These are phyloP conservation scores for Syzygium malaccense DNA, from an alignment of 441 rosid species.

Conservation along the genomic window DNA sequence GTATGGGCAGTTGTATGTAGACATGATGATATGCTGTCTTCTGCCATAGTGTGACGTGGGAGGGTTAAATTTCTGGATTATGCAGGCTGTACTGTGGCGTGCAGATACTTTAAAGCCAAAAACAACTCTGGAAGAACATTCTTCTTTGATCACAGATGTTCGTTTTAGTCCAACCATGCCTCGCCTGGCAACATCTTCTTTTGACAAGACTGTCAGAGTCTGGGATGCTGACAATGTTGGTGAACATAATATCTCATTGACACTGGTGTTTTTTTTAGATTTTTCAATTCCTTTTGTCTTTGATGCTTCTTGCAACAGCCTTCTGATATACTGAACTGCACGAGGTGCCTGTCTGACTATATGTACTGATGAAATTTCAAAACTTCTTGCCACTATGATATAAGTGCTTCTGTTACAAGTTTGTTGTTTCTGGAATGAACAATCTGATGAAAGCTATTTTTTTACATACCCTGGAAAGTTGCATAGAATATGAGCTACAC, in stretches of 20 bases:
- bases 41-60: not conserved
- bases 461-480: not conserved
- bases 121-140: conserved; percentile 21
- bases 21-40: not conserved
- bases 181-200: conserved; percentile 32
- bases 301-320: not conserved
- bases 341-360: not conserved
- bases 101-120: conserved; percentile 14
- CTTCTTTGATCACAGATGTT: conserved; percentile 30
- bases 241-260: not conserved
- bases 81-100: conserved; percentile 31
- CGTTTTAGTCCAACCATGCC: conserved; percentile 28
- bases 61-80: not conserved
- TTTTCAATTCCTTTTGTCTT: not conserved
- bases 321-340: not conserved
- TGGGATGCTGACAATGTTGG: conserved; percentile 37
- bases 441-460: not conserved
- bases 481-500: not conserved
- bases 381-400: not conserved
- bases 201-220: conserved; percentile 32
- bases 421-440: not conserved
- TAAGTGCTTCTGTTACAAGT: not conserved
- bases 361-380: not conserved
- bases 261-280: not conserved
- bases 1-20: not conserved